Evolutionary conservation across 1,139 yeast genomes (phyloP).

Genomic region (Geotrichum europaeum): DNA sequence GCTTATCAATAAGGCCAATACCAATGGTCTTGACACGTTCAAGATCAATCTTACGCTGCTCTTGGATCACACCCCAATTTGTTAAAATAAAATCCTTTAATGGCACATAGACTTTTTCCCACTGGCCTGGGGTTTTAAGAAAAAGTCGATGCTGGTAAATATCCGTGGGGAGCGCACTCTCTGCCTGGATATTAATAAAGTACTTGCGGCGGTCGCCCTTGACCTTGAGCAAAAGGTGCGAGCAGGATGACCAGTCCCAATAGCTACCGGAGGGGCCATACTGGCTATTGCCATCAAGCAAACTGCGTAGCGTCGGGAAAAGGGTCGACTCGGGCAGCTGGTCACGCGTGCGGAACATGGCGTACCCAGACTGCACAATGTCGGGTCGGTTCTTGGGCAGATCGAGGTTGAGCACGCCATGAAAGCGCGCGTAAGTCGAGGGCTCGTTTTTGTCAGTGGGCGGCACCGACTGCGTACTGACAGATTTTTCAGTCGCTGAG

Average conservation of each 20-base stretch:
- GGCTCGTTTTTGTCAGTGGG: background rate
- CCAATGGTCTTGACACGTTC: slow-evolving; percentile 69
- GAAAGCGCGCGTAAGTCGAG: slow-evolving; percentile 40
- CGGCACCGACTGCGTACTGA: background rate
- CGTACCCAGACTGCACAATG: slow-evolving; percentile 70
- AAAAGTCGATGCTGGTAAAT: slow-evolving; percentile 77
- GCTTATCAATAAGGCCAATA: slow-evolving; percentile 70
- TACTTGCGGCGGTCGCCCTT: slow-evolving; percentile 72
- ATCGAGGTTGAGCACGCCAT: slow-evolving; percentile 67
- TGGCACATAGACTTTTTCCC: slow-evolving; percentile 82
- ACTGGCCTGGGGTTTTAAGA: slow-evolving; percentile 64
- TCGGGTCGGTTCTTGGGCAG: slow-evolving; percentile 67
- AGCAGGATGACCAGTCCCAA: slow-evolving; percentile 61
- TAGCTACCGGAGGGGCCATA: slow-evolving; percentile 18
- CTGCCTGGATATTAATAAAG: slow-evolving; percentile 74
- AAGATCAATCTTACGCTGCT: slow-evolving; percentile 57
- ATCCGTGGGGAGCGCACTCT: slow-evolving; percentile 71
- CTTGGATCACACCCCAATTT: slow-evolving; percentile 76
- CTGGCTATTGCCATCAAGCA: slow-evolving; percentile 27
- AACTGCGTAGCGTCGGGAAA: slow-evolving; percentile 28
- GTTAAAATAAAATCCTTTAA: slow-evolving; percentile 75
- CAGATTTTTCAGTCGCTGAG: background rate
- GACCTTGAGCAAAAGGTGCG: slow-evolving; percentile 61
- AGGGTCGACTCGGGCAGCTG: slow-evolving; percentile 27
- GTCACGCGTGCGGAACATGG: slow-evolving; percentile 78